A percentile compares a stretch with the other conserved stretches of the same genome.
Conservation (phyloP, 768 basidiomycete genomes). For the Trametes cingulata region DNA sequence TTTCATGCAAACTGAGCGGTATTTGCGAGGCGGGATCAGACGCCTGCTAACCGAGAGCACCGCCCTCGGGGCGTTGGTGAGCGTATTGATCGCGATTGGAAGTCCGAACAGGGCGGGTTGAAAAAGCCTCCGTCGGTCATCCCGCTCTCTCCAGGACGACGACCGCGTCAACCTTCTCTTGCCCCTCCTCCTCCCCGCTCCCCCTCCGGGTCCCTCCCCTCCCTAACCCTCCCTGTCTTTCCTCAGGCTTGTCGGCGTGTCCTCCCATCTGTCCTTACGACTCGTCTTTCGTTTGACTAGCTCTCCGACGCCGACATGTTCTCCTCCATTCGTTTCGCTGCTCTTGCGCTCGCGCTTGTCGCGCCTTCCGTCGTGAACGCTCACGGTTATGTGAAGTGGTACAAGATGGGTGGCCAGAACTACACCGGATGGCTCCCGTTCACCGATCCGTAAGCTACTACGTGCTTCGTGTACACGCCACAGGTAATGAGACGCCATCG, state of each 20-base stretch:
- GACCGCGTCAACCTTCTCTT: conserved; percentile 17
- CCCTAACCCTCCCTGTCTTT: conserved; percentile 11
- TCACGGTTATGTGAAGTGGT: conserved; percentile 28
- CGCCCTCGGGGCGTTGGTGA: neutral
- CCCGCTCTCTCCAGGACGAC: conserved; percentile 16
- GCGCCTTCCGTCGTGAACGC: conserved; percentile 24
- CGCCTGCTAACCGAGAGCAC: conserved; percentile 11
- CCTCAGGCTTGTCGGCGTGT: conserved; percentile 6
- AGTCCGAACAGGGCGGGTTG: conserved; percentile 13
- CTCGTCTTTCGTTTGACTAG: conserved; percentile 15
- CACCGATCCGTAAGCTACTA: conserved; percentile 28
- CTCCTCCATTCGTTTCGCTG: conserved; percentile 9
- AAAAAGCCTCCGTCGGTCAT: conserved; percentile 6
- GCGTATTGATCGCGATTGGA: conserved; percentile 8
- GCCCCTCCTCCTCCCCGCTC: neutral
- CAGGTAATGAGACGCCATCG: neutral
- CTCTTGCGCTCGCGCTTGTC: conserved; percentile 8
- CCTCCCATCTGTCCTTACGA: conserved; percentile 20
- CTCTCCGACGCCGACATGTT: conserved; percentile 17
- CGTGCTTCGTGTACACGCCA: neutral
- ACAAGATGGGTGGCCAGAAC: conserved; percentile 22
- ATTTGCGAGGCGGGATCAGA: neutral
- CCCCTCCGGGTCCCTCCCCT: conserved; percentile 1
- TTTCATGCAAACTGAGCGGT: conserved; percentile 6
- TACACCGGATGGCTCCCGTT: conserved; percentile 32